phyloP scores from a whole-genome alignment of 2,329 filamentous ascomycete species.

The Cercospora sp. region DNA sequence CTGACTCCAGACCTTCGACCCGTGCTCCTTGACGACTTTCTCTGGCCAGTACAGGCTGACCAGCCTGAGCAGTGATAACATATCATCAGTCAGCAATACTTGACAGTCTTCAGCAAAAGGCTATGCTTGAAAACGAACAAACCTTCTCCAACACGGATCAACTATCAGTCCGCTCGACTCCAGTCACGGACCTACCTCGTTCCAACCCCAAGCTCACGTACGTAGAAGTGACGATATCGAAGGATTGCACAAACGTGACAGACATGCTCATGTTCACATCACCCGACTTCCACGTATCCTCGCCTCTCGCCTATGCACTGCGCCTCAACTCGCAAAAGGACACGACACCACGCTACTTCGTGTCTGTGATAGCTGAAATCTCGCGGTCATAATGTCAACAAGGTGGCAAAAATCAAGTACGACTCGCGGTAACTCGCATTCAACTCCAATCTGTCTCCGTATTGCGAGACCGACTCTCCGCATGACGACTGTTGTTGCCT shows the following conservation, averaged over 20 bases:
- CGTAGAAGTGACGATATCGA: constrained; percentile 15
- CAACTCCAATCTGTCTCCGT: not conserved
- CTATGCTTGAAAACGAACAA: not conserved
- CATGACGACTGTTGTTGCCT: constrained; percentile 4
- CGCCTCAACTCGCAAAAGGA: constrained; percentile 1
- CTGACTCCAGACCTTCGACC: too few species aligned
- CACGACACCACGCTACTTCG: not conserved
- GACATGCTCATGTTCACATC: not conserved
- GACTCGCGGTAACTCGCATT: not conserved
- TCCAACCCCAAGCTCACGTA: not conserved
- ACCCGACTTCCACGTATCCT: not conserved
- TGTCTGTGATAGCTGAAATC: not conserved
- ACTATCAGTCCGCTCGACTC: not conserved
- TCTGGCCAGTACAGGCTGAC: too few species aligned
- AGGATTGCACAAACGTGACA: constrained; percentile 4
- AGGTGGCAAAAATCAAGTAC: not conserved
- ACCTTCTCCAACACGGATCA: not conserved
- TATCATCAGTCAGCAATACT: not conserved
- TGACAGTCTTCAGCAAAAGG: not conserved
- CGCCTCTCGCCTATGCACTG: not conserved
- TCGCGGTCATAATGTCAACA: not conserved
- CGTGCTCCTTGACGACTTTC: too few species aligned
- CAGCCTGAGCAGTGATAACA: too few species aligned
- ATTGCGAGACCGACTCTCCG: constrained; percentile 1
- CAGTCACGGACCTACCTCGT: too few species aligned